Conservation (phyloP, 2,329 filamentous ascomycete genomes). For the Aureobasidium sp. region DNA sequence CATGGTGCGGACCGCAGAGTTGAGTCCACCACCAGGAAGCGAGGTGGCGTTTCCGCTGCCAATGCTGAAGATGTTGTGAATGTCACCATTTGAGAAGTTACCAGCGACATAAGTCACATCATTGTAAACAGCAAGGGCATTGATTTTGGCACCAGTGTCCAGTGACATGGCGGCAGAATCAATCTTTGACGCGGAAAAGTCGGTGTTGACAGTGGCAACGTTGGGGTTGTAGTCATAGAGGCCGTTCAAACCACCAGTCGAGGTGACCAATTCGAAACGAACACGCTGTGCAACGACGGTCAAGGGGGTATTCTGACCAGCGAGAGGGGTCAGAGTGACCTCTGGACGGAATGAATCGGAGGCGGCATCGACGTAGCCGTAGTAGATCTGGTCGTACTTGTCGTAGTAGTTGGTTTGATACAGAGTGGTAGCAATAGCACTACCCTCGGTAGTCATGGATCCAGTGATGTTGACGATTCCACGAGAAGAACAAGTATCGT, state of each 20-base stretch:
- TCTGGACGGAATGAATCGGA: slow-evolving; percentile 68
- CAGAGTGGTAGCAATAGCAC: slow-evolving; percentile 53
- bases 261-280: slow-evolving; percentile 66
- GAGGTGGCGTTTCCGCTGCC: slow-evolving; percentile 55
- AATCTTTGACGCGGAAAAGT: slow-evolving; percentile 66
- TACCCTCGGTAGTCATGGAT: slow-evolving; percentile 48
- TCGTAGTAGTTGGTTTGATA: slow-evolving; percentile 94
- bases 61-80: slow-evolving; percentile 72
- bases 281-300: slow-evolving; percentile 87
- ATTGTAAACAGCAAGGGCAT: slow-evolving; percentile 57
- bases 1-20: slow-evolving; percentile 69
- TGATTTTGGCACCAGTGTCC: slow-evolving; percentile 59
- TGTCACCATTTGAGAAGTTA: slow-evolving; percentile 65
- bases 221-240: slow-evolving; percentile 81
- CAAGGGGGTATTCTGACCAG: slow-evolving; percentile 57
- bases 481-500: slow-evolving; percentile 66
- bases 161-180: slow-evolving; percentile 70
- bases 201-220: slow-evolving; percentile 49
- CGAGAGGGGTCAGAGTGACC: slow-evolving; percentile 66
- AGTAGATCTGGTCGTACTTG: slow-evolving; percentile 92
- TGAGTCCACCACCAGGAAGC: slow-evolving; percentile 65
- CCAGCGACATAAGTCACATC: slow-evolving; percentile 71
- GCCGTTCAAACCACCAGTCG: slow-evolving; percentile 76
- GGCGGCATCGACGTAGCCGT: slow-evolving; percentile 72
- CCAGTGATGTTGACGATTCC: slow-evolving; percentile 79